Evolutionary conservation across 805 yeast genomes (phyloP).

Genomic region (Wickerhamiella allomyrinae): DNA sequence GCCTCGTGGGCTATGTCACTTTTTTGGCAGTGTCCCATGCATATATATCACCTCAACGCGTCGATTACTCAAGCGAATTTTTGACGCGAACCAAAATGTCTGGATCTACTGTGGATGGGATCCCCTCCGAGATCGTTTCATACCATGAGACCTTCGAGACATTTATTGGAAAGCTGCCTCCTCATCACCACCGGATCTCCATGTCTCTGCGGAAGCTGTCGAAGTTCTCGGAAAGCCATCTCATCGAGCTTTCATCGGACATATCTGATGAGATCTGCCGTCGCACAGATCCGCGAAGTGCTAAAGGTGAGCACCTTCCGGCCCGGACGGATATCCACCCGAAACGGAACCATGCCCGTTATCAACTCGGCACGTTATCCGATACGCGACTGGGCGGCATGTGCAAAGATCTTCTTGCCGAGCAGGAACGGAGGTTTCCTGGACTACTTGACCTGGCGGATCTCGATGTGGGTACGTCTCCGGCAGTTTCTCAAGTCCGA

Average conservation of each 20-base stretch:
- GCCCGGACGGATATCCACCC: constrained; percentile 73
- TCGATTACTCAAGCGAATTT: no score
- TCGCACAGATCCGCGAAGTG: constrained; percentile 35
- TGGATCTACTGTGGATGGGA: not conserved
- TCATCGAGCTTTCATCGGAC: constrained; percentile 81
- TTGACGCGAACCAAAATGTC: constrained; percentile 1
- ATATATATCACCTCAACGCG: no score
- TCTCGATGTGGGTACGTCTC: not conserved
- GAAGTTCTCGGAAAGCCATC: constrained; percentile 41
- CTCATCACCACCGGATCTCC: constrained; percentile 7
- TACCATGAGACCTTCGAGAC: constrained; percentile 3
- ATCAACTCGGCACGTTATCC: constrained; percentile 75
- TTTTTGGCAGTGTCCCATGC: no score
- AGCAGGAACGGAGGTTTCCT: constrained; percentile 64
- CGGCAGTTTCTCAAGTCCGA: not conserved
- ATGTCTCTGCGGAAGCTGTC: constrained; percentile 52
- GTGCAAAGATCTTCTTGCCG: constrained; percentile 76
- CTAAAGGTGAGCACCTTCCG: constrained; percentile 39
- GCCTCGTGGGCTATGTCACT: no score
- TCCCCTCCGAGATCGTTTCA: constrained; percentile 6
- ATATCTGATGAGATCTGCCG: constrained; percentile 86
- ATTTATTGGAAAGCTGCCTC: constrained; percentile 5
- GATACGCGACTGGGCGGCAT: constrained; percentile 73
- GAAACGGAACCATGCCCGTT: constrained; percentile 89
- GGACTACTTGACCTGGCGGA: constrained; percentile 24